Percentiles rank a stretch among this genome's conserved stretches.
Evolutionary conservation across 805 yeast species (phyloP).

Genomic region (Maudiozyma saulgeensis): DNA sequence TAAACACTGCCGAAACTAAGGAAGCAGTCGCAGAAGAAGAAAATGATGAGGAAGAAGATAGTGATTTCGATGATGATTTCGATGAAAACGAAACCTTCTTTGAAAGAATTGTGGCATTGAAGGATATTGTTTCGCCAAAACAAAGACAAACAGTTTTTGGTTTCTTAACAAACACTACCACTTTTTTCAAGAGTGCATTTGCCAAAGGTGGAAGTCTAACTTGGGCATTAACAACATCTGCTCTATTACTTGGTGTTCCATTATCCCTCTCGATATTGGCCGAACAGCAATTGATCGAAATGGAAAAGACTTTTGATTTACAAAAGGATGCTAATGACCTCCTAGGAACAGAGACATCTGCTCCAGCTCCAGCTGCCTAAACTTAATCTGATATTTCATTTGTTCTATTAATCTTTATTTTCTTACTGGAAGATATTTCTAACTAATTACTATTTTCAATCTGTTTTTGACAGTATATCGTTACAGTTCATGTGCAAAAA

Average conservation of each 20-base stretch:
- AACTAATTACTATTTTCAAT: neutral
- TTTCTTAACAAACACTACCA: conserved; percentile 26
- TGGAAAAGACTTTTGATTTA: conserved; percentile 83
- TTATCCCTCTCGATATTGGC: conserved; percentile 78
- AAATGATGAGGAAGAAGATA: conserved; percentile 38
- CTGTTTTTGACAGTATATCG: neutral
- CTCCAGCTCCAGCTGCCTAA: conserved; percentile 21
- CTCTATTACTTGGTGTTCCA: conserved; percentile 86
- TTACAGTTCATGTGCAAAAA: neutral
- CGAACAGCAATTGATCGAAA: conserved; percentile 87
- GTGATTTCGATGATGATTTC: conserved; percentile 48
- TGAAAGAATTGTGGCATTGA: conserved; percentile 85
- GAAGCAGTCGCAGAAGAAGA: conserved; percentile 42
- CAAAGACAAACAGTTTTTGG: conserved; percentile 49
- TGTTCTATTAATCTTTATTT: too few species aligned
- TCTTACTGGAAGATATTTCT: neutral
- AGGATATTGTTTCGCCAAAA: conserved; percentile 83
- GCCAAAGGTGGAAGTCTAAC: conserved; percentile 62
- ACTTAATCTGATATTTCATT: neutral
- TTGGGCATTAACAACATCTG: conserved; percentile 80
- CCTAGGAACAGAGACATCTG: conserved; percentile 55
- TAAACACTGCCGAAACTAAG: conserved; percentile 38
- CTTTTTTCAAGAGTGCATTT: conserved; percentile 39
- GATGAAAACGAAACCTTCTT: conserved; percentile 75
- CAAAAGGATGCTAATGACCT: conserved; percentile 72